Percentiles rank a stretch among this genome's conserved stretches.
phyloP scores from a whole-genome alignment of 345 rosid genomes.

The Zanthoxylum bungeanum region DNA sequence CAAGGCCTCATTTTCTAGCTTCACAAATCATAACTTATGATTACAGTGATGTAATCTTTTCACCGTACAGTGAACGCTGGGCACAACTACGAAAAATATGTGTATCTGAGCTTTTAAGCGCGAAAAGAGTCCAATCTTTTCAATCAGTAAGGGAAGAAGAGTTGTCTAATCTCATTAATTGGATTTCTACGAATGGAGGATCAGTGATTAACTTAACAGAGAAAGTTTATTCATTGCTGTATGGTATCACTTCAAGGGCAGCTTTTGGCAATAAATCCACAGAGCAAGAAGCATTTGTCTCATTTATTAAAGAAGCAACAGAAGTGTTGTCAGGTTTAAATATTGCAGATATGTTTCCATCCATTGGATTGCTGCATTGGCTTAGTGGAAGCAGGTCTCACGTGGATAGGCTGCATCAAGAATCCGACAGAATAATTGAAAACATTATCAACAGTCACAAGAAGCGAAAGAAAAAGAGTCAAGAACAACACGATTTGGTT shows the following conservation, averaged over 20 bases:
- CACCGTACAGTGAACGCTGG: conserved; percentile 14
- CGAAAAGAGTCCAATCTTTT: conserved; percentile 5
- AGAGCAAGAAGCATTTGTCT: not conserved
- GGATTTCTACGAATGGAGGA: conserved; percentile 4
- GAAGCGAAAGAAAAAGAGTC: no score
- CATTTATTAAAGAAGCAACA: not conserved
- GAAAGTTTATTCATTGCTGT: not conserved
- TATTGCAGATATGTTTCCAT: conserved; percentile 30
- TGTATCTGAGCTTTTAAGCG: not conserved
- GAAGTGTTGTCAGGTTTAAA: conserved; percentile 20
- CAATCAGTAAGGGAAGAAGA: conserved; percentile 20
- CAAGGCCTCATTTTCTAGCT: conserved; percentile 11
- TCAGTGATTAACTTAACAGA: not conserved
- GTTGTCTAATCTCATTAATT: not conserved
- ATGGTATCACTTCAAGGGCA: not conserved
- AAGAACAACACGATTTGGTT: not conserved
- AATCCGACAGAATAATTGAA: not conserved
- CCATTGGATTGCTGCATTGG: conserved; percentile 5
- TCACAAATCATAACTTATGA: conserved; percentile 6
- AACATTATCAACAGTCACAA: no score
- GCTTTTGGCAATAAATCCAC: not conserved
- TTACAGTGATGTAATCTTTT: conserved; percentile 1
- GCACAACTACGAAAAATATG: conserved; percentile 11
- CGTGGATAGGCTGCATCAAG: not conserved
- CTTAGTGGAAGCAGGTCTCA: not conserved